phyloP scores from a whole-genome alignment of 2,329 filamentous ascomycete genomes.

The Ciborinia camelliae region DNA sequence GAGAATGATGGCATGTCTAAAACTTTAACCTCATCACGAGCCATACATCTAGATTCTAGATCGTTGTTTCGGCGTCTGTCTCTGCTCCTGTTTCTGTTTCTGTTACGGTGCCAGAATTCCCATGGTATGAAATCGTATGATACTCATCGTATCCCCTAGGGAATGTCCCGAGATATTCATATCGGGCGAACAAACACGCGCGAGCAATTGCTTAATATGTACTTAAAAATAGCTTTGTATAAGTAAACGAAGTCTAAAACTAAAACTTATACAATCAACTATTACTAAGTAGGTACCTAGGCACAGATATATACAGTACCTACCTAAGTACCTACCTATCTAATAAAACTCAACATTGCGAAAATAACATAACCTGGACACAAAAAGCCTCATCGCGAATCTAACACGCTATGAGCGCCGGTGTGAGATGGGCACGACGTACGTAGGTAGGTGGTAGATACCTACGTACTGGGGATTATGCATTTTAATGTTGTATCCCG shows the following conservation, averaged over 20 bases:
- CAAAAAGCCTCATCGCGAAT: conserved; percentile 13
- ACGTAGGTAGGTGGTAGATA: no score
- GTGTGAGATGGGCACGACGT: neutral
- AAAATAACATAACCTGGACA: neutral
- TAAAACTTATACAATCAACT: no score
- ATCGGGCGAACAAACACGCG: neutral
- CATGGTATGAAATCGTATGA: neutral
- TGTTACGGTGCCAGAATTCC: neutral
- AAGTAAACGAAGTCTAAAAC: no score
- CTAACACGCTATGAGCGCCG: neutral
- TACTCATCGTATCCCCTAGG: neutral
- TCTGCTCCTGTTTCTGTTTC: neutral
- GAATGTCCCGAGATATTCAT: neutral
- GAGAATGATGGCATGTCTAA: neutral
- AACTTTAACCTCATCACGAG: neutral
- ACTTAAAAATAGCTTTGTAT: neutral
- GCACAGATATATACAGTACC: no score
- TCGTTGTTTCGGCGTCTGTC: no score
- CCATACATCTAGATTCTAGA: neutral
- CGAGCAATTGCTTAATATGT: neutral
- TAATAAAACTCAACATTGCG: neutral
- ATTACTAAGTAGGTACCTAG: no score
- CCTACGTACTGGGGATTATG: neutral
- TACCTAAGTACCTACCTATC: no score
- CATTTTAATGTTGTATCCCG: neutral